Evolutionary conservation across 495 filamentous ascomycete species (phyloP).

Genomic region (Penicillium antarcticum): DNA sequence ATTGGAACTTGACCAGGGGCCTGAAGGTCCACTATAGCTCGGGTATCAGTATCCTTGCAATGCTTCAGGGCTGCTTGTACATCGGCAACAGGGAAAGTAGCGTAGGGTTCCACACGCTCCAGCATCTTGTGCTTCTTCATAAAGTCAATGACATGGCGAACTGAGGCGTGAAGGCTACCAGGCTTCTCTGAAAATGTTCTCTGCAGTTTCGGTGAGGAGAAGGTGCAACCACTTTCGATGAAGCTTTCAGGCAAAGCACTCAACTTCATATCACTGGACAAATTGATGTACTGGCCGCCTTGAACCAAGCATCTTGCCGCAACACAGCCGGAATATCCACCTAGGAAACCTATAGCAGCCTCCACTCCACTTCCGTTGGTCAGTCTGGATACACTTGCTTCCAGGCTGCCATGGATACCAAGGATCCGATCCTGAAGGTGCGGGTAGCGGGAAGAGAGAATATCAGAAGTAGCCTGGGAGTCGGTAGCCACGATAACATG

Average conservation of each 20-base stretch:
- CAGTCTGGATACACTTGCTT: slow-evolving; percentile 11
- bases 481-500: slow-evolving; percentile 18
- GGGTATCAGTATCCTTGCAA: slow-evolving; percentile 2
- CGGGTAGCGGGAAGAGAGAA: slow-evolving; percentile 9
- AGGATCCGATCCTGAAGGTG: slow-evolving; percentile 8
- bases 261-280: slow-evolving; percentile 20
- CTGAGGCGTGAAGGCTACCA: slow-evolving; percentile 9
- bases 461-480: slow-evolving; percentile 4
- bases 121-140: slow-evolving; percentile 15
- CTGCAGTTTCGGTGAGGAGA: slow-evolving; percentile 10
- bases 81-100: slow-evolving; percentile 10
- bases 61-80: slow-evolving; percentile 12
- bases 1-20: slow-evolving; percentile 19
- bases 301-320: slow-evolving; percentile 16
- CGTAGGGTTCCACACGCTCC: slow-evolving; percentile 12
- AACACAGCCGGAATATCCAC: slow-evolving; percentile 17
- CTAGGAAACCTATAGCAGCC: slow-evolving; percentile 10
- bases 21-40: slow-evolving; percentile 14
- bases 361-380: slow-evolving; percentile 21
- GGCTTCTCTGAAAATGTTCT: slow-evolving; percentile 12
- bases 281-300: slow-evolving; percentile 22
- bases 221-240: slow-evolving; percentile 17
- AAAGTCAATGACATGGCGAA: slow-evolving; percentile 13
- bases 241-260: slow-evolving; percentile 20
- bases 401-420: slow-evolving; percentile 8